phyloP scores from a whole-genome alignment of 129 eudicot genomes.

The Glebionis coronaria region DNA sequence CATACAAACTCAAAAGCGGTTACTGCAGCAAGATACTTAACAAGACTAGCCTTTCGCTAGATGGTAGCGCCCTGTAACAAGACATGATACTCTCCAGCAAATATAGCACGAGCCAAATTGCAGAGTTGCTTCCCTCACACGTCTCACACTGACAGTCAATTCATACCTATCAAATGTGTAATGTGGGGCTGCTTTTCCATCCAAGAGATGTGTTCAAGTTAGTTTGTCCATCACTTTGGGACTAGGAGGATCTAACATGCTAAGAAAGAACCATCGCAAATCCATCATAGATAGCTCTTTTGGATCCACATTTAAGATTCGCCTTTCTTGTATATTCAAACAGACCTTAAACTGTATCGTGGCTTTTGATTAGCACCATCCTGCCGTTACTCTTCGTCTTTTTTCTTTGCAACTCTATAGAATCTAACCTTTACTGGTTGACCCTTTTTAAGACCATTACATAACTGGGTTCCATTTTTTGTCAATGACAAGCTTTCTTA shows the following conservation, averaged over 20 bases:
- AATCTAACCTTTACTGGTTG: constrained; percentile 48
- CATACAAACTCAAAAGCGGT: too few species aligned
- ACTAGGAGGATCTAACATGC: constrained; percentile 66
- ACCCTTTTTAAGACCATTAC: constrained; percentile 48
- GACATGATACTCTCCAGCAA: too few species aligned
- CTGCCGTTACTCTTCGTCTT: constrained; percentile 84
- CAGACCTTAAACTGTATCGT: constrained; percentile 90
- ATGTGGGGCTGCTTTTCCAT: constrained; percentile 41
- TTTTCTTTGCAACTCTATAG: constrained; percentile 77
- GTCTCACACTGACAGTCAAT: too few species aligned
- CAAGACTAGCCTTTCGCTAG: too few species aligned
- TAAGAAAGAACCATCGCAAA: constrained; percentile 89
- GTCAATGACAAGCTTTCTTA: constrained; percentile 40
- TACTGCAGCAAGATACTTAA: too few species aligned
- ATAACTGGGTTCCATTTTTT: constrained; percentile 71
- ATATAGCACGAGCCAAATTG: too few species aligned
- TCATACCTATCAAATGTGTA: constrained; percentile 46
- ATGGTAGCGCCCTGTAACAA: too few species aligned
- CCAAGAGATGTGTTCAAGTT: constrained; percentile 46
- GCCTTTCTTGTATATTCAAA: constrained; percentile 74
- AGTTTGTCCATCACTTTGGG: constrained; percentile 60
- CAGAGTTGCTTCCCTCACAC: too few species aligned
- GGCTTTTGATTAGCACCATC: constrained; percentile 99
- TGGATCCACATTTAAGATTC: constrained; percentile 42
- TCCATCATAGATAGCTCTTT: constrained; percentile 77